Percentiles rank a stretch among this genome's conserved stretches.
Evolutionary conservation across 2,329 filamentous ascomycete species (phyloP).

Genomic region (Fusarium sp.): DNA sequence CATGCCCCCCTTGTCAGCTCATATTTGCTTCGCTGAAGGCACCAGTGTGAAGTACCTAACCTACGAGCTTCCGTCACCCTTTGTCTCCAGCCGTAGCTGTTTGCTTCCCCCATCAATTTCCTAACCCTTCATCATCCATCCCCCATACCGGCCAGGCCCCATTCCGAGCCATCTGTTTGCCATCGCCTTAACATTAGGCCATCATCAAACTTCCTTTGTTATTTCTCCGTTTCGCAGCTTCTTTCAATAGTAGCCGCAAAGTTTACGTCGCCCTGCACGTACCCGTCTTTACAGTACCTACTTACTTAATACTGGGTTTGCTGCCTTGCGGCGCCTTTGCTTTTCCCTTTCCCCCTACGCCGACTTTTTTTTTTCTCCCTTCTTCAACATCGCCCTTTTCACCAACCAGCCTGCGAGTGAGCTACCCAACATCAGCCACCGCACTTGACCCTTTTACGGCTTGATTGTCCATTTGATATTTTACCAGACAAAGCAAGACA

Average conservation of each 20-base stretch:
- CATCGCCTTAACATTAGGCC: conserved; percentile 35
- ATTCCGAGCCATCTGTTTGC: conserved; percentile 35
- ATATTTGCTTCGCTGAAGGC: conserved; percentile 40
- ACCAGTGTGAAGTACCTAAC: neutral
- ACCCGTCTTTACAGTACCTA: conserved; percentile 27
- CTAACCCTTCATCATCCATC: conserved; percentile 37
- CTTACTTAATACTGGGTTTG: conserved; percentile 33
- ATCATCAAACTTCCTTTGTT: conserved; percentile 32
- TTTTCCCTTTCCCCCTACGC: conserved; percentile 44
- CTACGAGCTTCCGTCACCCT: conserved; percentile 18
- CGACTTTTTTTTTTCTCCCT: conserved; percentile 45
- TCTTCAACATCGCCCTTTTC: conserved; percentile 43
- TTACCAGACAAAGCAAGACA: conserved; percentile 19
- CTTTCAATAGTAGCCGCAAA: conserved; percentile 34
- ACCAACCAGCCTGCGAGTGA: conserved; percentile 45
- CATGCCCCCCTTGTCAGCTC: conserved; percentile 3
- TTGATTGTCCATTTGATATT: conserved; percentile 29
- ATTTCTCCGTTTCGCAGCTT: conserved; percentile 25
- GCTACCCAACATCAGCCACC: conserved; percentile 42
- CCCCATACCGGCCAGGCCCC: conserved; percentile 33
- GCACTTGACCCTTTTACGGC: conserved; percentile 34
- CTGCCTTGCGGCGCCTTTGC: conserved; percentile 40
- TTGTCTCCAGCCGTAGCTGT: conserved; percentile 27
- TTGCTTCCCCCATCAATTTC: conserved; percentile 35
- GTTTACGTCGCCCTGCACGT: conserved; percentile 24